Conservation (phyloP, 805 yeast species). For the Debaryomyces hansenii region DNA sequence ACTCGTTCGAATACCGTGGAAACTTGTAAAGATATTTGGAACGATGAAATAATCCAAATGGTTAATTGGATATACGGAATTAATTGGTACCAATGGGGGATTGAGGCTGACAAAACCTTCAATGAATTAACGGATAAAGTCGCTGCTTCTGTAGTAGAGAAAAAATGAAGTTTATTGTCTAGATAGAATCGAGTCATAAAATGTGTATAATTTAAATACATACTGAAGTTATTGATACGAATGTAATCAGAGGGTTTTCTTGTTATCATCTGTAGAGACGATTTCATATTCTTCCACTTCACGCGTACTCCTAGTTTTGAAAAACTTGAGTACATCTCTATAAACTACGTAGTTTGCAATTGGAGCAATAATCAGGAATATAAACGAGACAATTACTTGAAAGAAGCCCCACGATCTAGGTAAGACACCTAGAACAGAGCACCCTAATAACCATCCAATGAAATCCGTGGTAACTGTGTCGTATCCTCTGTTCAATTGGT, state of each 20-base stretch:
- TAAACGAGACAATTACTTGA: slow-evolving; percentile 35
- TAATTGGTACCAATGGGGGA: slow-evolving; percentile 46
- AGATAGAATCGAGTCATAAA: no score
- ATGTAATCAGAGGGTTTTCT: slow-evolving; percentile 1
- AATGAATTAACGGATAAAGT: slow-evolving; percentile 27
- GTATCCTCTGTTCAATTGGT: slow-evolving; percentile 59
- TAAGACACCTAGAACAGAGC: slow-evolving; percentile 64
- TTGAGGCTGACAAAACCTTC: slow-evolving; percentile 33
- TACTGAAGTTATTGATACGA: neutral
- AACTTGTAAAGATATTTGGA: slow-evolving; percentile 78
- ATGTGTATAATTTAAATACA: neutral
- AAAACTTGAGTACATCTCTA: slow-evolving; percentile 52
- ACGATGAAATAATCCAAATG: slow-evolving; percentile 62
- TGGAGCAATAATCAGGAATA: slow-evolving; percentile 50
- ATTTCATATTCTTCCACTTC: no score
- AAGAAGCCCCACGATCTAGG: slow-evolving; percentile 63
- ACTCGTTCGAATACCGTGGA: slow-evolving; percentile 48
- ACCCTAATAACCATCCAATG: slow-evolving; percentile 78
- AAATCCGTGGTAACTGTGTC: slow-evolving; percentile 79
- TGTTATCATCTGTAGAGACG: neutral
- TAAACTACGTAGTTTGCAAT: slow-evolving; percentile 52
- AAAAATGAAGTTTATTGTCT: slow-evolving; percentile 3
- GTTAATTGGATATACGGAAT: slow-evolving; percentile 64
- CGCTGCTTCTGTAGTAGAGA: slow-evolving; percentile 7
- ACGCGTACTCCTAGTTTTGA: slow-evolving; percentile 23